Evolutionary conservation across 495 filamentous ascomycete species (phyloP).

Genomic region (Lasiosphaeria hispida): DNA sequence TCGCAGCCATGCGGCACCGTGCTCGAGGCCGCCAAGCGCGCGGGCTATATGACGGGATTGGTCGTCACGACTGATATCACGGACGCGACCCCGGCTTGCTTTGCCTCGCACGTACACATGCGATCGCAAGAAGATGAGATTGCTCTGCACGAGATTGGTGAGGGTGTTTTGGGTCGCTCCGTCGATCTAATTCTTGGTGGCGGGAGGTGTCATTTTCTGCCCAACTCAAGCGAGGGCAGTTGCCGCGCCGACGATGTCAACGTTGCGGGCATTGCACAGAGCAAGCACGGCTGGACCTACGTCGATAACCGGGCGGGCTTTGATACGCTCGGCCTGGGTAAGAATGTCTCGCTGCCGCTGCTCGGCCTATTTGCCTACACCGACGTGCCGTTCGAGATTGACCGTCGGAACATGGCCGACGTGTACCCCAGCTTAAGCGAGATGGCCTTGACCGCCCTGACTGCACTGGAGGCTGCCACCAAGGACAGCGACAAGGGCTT

Average conservation of each 20-base stretch:
- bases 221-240: conserved; percentile 70
- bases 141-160: conserved; percentile 83
- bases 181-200: conserved; percentile 92
- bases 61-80: conserved; percentile 95
- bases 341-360: conserved; percentile 71
- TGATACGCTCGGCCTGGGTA: conserved; percentile 69
- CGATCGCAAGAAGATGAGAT: conserved; percentile 83
- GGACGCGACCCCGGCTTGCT: conserved; percentile 96
- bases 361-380: conserved; percentile 79
- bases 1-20: conserved; percentile 88
- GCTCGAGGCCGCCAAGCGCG: conserved; percentile 87
- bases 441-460: conserved; percentile 82
- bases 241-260: conserved; percentile 75
- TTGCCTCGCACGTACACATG: conserved; percentile 81
- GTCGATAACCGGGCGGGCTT: conserved; percentile 71
- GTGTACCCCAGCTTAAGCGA: conserved; percentile 86
- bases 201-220: conserved; percentile 88
- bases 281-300: conserved; percentile 77
- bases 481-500: conserved; percentile 85
- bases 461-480: conserved; percentile 77
- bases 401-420: conserved; percentile 72
- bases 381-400: conserved; percentile 91
- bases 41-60: conserved; percentile 87
- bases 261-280: conserved; percentile 61
- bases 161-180: conserved; percentile 75